phyloP scores from a whole-genome alignment of 2,329 filamentous ascomycete genomes.

The Sclerotinia nivalis region DNA sequence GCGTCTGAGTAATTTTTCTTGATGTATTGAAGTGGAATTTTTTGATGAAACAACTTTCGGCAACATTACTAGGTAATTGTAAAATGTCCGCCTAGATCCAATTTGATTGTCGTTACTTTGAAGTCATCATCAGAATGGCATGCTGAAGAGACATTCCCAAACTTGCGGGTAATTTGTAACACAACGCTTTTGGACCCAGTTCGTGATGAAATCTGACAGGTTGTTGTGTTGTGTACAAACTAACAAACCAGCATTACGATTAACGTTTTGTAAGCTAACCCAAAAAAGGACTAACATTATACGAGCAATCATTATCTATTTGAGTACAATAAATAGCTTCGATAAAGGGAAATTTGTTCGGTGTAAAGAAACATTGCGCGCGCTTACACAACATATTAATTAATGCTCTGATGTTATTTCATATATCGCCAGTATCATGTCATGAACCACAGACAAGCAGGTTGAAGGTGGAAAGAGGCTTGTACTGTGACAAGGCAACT shows the following conservation, averaged over 20 bases:
- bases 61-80: neutral
- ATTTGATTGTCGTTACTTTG: conserved; percentile 1
- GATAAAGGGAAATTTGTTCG: neutral
- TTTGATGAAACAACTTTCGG: conserved; percentile 6
- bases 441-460: neutral
- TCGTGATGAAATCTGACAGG: conserved; percentile 17
- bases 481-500: conserved; percentile 8
- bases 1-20: neutral
- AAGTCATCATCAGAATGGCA: conserved; percentile 6
- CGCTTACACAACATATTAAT: conserved; percentile 19
- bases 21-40: conserved; percentile 10
- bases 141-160: conserved; percentile 22
- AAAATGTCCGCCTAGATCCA: conserved; percentile 12
- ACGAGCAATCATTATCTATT: conserved; percentile 7
- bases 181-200: neutral
- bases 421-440: neutral
- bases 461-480: neutral
- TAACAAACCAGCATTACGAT: conserved; percentile 4
- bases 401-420: neutral
- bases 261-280: neutral
- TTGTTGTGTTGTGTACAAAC: neutral
- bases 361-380: conserved; percentile 16
- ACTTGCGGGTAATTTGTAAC: conserved; percentile 23
- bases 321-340: neutral
- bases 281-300: neutral